Base-by-base conservation (phyloP, 495 filamentous ascomycete genomes). In the Neurospora africana region DNA sequence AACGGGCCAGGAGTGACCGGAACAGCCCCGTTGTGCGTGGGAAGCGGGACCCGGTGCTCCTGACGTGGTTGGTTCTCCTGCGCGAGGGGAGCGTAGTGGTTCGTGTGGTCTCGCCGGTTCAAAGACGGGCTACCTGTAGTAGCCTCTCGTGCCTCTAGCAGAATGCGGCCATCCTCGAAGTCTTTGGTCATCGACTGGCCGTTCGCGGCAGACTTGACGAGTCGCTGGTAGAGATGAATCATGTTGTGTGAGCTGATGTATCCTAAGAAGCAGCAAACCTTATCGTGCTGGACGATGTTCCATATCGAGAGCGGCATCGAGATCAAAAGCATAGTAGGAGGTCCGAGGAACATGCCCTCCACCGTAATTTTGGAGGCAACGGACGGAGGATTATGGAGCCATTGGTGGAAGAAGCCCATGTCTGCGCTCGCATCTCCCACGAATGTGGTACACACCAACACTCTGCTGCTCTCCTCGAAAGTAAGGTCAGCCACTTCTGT, bases 311-410 rank as follows among this genome's bases (percentile, higher is more conserved):
- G 78, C 5, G 86, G 86, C 85, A 88, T 88, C 17, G 86, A 87
- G 65, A 87, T 83, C 53, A 88, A 79, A 10, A 88, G 74, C 79
- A 87, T 86, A 2, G 86, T 87, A 17, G 86, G 86, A 13, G 86
- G 86, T 1, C 86, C 86, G 30, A 87, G 77, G 73, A 88, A 88
- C 82, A 87, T 87, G 73, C 85, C 86, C 76, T 88, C 86, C 7
- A 88, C 86, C 7, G 83, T 80, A 65, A 87, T 84, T 68, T 86
- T 86, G 7, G 84, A 83, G 27, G 82, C 83, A 11, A 82, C 79
- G 1, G 81, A 74, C 4, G 85, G 84, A 23, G 80, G 82, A 70
- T 83, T 85, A 44, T 84, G 82, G 13, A 88, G 80, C 86, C 86
- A 87, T 67, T 87, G 84, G 78, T 86, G 84, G 74, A 87, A 87